Evolutionary conservation across 176 grass and related monocot species (phyloP).

Genomic region (Saccharum officinarum): DNA sequence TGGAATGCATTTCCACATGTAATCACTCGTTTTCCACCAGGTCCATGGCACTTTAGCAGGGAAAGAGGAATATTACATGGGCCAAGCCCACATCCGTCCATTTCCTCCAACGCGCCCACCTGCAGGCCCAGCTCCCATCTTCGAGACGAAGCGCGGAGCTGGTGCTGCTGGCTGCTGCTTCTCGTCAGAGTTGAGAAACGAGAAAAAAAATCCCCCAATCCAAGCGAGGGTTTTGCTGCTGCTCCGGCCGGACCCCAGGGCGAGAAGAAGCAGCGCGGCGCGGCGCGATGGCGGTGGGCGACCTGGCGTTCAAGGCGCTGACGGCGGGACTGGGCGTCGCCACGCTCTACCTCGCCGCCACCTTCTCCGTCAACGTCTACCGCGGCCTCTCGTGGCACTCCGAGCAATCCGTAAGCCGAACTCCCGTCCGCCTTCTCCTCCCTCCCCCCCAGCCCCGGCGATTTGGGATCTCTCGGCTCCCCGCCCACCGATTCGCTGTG

Average conservation of each 20-base stretch:
- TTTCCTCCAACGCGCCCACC: no score
- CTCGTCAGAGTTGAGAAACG: no score
- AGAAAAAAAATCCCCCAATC: not conserved
- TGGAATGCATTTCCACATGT: no score
- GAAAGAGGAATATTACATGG: no score
- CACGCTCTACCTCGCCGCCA: constrained; percentile 71
- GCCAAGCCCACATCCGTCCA: no score
- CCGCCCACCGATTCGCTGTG: not conserved
- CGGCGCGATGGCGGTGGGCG: constrained; percentile 39
- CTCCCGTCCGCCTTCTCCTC: not conserved
- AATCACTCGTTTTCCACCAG: no score
- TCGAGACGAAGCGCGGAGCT: no score
- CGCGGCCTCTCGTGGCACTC: constrained; percentile 85
- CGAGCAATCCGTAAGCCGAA: constrained; percentile 67
- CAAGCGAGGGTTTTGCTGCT: constrained; percentile 39
- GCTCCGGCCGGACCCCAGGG: not conserved
- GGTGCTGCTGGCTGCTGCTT: no score
- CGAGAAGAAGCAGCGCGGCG: constrained; percentile 19
- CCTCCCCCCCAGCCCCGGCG: not conserved
- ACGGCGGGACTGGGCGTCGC: constrained; percentile 68
- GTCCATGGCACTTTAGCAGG: no score
- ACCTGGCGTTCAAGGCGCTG: constrained; percentile 80
- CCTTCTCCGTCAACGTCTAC: constrained; percentile 97
- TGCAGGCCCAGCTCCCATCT: no score
- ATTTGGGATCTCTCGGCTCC: not conserved